Evolutionary conservation across 2,329 filamentous ascomycete species (phyloP).

Genomic region (Elsinoe batatas): DNA sequence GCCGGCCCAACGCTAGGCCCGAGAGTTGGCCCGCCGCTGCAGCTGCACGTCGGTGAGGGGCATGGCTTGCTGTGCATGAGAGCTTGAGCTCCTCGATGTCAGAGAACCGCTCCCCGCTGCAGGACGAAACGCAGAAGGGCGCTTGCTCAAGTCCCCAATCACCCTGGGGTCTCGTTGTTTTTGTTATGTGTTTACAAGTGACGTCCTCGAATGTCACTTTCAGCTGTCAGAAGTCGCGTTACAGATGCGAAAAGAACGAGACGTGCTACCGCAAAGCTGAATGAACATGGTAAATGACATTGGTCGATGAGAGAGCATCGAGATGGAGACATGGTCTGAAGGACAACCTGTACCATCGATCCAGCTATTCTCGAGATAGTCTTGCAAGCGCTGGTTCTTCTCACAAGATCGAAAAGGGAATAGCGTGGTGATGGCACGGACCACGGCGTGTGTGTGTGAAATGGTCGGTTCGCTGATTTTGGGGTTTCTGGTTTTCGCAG

Average conservation of each 20-base stretch:
- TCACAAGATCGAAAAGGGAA: neutral
- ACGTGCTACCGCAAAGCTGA: neutral
- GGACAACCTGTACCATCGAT: conserved; percentile 2
- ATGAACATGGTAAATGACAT: neutral
- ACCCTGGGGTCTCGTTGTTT: neutral
- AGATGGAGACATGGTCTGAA: neutral
- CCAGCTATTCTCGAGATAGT: neutral
- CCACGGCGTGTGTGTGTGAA: neutral
- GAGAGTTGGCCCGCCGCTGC: neutral
- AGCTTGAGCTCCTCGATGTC: conserved; percentile 3
- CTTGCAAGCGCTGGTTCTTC: conserved; percentile 7
- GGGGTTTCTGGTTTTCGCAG: neutral
- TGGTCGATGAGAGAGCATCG: conserved; percentile 6
- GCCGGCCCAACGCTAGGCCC: neutral
- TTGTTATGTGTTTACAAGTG: conserved; percentile 9
- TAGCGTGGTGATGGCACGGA: neutral
- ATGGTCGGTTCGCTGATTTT: conserved; percentile 1
- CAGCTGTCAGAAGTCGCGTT: neutral
- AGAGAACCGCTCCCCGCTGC: conserved; percentile 1
- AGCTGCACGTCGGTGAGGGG: neutral
- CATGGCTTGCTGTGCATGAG: neutral
- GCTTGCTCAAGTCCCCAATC: neutral
- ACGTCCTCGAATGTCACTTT: conserved; percentile 1
- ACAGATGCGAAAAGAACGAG: neutral
- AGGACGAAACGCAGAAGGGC: conserved; percentile 9